Base-by-base conservation (phyloP, 345 rosid species). In the Anastatica hierochuntica region DNA sequence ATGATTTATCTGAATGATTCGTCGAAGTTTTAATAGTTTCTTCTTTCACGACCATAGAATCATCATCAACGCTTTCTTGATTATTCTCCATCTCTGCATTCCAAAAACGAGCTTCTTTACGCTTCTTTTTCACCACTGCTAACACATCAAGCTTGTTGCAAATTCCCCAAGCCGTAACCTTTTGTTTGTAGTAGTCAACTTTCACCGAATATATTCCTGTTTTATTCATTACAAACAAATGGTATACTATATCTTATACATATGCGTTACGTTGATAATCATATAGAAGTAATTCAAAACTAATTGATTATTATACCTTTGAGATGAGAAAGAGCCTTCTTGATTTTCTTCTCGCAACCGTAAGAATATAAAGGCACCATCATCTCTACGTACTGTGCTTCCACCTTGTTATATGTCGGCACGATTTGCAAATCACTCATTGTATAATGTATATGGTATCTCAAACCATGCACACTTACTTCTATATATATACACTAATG, bases 361-460 rank as follows among this genome's bases (percentile, higher is more conserved):
- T 81, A 69, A 50, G 95, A 82, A 61, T 90, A 86, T 45, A 86
- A 75, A 55, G 97, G 95, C 51, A 85, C 95, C 90, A 78, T 81
- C 94, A 90, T 81, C 72, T 83, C 94, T 70, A 83, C 97, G 17
- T 72, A 80, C 19, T 90, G 94, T 53, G 97, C 78, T 81, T 90
- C 94, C 73, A 90, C 95, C 56, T 73, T 76, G 65, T 76, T 73
- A 46, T 42, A 40, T 10, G 76, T 90, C 20, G 68, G 74, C 55
- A 90, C 82, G 24, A 85, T 76, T 72, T 83, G 97, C 77, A 81
- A 70, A 61, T 76, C 48, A 17, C 57, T 80, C 95, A 85, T 88
- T 43, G 8, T 4, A n/a, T 6, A 3, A 3, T 40, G 8, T 18
- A 7, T 55, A 48, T 44, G 11, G 24, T 21, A 21, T 21, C 5